Percentiles rank a stretch among this genome's conserved stretches.
phyloP scores from a whole-genome alignment of 1,284 basidiomycete species.

The Porodaedalea pini region DNA sequence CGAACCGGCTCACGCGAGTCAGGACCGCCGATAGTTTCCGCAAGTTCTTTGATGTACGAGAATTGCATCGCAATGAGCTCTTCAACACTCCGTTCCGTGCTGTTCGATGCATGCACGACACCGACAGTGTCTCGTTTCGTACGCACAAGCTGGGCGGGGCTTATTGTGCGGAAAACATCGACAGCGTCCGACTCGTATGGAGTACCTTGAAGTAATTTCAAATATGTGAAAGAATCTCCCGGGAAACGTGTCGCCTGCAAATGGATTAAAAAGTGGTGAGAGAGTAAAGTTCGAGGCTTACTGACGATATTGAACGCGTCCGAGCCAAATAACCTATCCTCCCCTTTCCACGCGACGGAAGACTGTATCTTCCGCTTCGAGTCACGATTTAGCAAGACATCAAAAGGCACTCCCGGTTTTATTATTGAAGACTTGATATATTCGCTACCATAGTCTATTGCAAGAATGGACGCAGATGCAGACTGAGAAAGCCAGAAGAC shows the following conservation, averaged over 20 bases:
- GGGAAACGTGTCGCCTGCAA: slow-evolving; percentile 86
- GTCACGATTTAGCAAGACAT: slow-evolving; percentile 94
- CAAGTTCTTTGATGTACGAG: slow-evolving; percentile 84
- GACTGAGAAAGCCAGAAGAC: slow-evolving; percentile 12
- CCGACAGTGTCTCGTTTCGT: slow-evolving; percentile 60
- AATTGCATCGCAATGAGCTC: slow-evolving; percentile 96
- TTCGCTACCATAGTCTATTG: slow-evolving; percentile 95
- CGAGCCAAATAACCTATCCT: slow-evolving; percentile 83
- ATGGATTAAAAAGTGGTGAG: slow-evolving; percentile 14
- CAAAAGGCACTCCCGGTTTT: slow-evolving; percentile 94
- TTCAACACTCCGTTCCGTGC: slow-evolving; percentile 78
- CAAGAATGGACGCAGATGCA: slow-evolving; percentile 54
- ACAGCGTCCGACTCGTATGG: slow-evolving; percentile 60
- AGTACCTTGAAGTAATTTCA: slow-evolving; percentile 85
- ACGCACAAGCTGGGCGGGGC: slow-evolving; percentile 54
- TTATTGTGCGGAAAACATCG: slow-evolving; percentile 65
- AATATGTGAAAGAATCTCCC: slow-evolving; percentile 78
- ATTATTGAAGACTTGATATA: slow-evolving; percentile 95
- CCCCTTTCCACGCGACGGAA: slow-evolving; percentile 83
- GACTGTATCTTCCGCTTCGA: slow-evolving; percentile 95
- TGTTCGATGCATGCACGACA: slow-evolving; percentile 47
- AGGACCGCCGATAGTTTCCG: slow-evolving; percentile 63
- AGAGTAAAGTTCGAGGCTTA: slow-evolving; percentile 24
- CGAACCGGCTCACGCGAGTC: slow-evolving; percentile 59
- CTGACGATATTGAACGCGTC: slow-evolving; percentile 86